phyloP scores from a whole-genome alignment of 176 grass and related monocot genomes.

The Elaeis guineensis region DNA sequence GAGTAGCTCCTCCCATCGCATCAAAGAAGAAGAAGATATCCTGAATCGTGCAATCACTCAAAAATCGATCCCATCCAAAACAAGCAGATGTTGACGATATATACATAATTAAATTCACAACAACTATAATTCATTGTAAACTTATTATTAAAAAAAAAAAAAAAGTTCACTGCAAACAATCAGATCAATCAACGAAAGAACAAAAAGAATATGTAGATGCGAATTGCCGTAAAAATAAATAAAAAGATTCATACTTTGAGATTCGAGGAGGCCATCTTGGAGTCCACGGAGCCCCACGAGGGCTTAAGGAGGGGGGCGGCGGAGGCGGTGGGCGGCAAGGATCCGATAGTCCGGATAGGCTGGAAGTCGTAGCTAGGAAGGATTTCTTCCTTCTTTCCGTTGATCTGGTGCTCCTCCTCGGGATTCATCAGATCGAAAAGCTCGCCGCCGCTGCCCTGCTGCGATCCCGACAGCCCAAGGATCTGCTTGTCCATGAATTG shows the following conservation, averaged over 20 bases:
- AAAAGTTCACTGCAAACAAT: no score
- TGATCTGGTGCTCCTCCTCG: constrained; percentile 33
- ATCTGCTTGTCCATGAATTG: constrained; percentile 91
- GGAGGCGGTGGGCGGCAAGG: constrained; percentile 4
- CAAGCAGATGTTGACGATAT: no score
- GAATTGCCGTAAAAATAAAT: no score
- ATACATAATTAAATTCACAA: no score
- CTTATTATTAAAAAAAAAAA: no score
- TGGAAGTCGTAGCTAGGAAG: constrained; percentile 68
- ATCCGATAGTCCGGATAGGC: constrained; percentile 31
- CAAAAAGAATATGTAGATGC: no score
- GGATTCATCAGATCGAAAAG: constrained; percentile 56
- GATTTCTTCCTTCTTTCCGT: constrained; percentile 28
- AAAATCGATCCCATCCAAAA: no score
- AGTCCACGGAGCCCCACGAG: constrained; percentile 33
- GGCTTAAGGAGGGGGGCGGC: constrained; percentile 4
- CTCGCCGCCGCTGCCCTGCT: constrained; percentile 14
- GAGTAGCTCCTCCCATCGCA: no score
- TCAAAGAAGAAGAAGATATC: no score
- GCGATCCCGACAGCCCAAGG: constrained; percentile 46
- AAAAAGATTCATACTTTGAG: constrained; percentile 22
- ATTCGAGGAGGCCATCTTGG: constrained; percentile 32
- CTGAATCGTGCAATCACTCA: no score
- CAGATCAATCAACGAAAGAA: no score
- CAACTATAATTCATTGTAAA: no score